A percentile compares a stretch with the other conserved stretches of the same genome.
Evolutionary conservation across 192 early-diverging fungal genomes (phyloP).

Genomic region (Backusella macrospora): DNA sequence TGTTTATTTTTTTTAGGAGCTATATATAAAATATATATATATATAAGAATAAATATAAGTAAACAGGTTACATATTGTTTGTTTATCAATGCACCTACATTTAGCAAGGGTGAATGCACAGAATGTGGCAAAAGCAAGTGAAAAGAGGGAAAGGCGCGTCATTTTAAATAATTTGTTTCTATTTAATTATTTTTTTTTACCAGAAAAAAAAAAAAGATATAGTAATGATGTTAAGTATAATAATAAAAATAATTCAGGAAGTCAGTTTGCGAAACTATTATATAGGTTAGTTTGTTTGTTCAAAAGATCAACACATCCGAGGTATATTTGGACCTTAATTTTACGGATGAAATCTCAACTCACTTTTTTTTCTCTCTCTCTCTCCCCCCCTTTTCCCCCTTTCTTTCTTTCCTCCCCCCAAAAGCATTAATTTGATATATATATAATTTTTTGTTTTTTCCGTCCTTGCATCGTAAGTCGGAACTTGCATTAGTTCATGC

Average conservation of each 20-base stretch:
- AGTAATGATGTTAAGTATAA: not conserved
- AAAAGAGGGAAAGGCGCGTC: constrained; percentile 9
- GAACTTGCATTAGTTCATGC: constrained; percentile 2
- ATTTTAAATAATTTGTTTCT: not conserved
- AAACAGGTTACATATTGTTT: not conserved
- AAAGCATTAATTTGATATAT: too few relatives aligned
- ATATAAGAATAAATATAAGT: not conserved
- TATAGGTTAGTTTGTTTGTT: constrained; percentile 2
- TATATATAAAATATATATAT: not conserved
- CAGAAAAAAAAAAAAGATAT: not conserved
- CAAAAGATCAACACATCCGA: constrained; percentile 13
- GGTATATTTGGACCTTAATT: not conserved
- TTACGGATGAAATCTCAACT: constrained; percentile 7
- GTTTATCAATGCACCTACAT: constrained; percentile 14
- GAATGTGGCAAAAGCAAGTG: constrained; percentile 19
- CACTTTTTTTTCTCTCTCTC: not conserved
- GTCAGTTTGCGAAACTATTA: not conserved
- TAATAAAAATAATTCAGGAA: not conserved
- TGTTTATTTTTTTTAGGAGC: not conserved
- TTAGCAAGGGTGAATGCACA: constrained; percentile 12
- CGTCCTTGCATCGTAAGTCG: not conserved
- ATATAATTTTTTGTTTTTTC: constrained; percentile 4
- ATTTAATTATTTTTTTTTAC: not conserved
- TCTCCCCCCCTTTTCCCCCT: not conserved
- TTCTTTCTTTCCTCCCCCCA: not conserved